Evolutionary conservation across 1,284 basidiomycete species (phyloP), one percentile per base, ranked within the genome.

Genomic region (Farysia itapuensis): DNA sequence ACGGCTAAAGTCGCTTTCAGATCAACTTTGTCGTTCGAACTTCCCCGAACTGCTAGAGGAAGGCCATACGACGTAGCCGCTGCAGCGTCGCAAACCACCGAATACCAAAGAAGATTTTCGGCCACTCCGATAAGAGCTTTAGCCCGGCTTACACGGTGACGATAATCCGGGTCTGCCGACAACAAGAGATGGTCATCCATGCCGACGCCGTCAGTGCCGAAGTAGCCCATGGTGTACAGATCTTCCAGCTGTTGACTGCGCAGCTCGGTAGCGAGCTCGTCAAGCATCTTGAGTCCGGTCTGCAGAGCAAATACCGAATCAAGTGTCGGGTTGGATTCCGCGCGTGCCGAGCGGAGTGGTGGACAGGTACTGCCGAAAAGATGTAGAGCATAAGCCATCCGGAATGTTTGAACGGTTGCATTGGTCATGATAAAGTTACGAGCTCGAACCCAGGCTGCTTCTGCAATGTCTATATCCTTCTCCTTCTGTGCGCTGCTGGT

Each of bases 361-460:
- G 56, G 56, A 28, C 56, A 59, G 5, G 56, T 49, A 30, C 53
- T 59, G 45, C 40, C 40, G 43, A 59, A 59, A 16, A 59, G 45
- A 21, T 59, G 56, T 13, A 52, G 32, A 1, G 56, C 56, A 32
- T 59, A 59, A 9, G 56, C 49, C 56, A 59, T 59, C 4, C 56
- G 49, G 37, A 59, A 59, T 8, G 56, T 59, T 3, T 42, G 34
- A n/a, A 53, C 45, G 22, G 56, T 47, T 15, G 56, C 52, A 33
- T 59, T 35, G 32, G 34, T 14, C 56, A 53, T 48, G 11, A 59
- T 42, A 22, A 49, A 59, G 36, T 59, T 43, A 21, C 56, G 45
- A 25, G 56, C 56, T 18, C 56, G 36, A 18, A 37, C 39, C 56
- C 56, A 59, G 18, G 56, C 46, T 2, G 56, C 56, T 29, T 59